These are phyloP conservation scores for Punctularia strigosozonata DNA, from an alignment of 768 basidiomycete genomes.

Conservation along the genomic window DNA sequence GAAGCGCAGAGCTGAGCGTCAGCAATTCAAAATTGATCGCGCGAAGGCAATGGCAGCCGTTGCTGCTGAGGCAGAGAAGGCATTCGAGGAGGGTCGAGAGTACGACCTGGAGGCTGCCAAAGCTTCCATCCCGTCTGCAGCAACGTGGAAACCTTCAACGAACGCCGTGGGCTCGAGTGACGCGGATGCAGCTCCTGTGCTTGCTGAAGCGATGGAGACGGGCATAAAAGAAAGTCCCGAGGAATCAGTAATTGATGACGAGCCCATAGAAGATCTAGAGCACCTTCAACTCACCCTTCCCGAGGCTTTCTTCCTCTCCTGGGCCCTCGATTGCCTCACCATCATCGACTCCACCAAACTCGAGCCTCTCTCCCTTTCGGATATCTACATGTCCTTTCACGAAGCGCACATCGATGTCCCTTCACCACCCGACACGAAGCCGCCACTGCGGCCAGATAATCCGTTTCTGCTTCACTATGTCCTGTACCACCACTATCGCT, in stretches of 20 bases:
- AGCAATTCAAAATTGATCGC: conserved; percentile 88
- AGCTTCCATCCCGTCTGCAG: conserved; percentile 57
- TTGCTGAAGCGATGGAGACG: too few species aligned
- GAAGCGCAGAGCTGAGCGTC: conserved; percentile 75
- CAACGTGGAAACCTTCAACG: conserved; percentile 59
- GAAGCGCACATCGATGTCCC: conserved; percentile 32
- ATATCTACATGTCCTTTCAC: conserved; percentile 61
- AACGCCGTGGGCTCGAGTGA: too few species aligned
- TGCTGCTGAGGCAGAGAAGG: conserved; percentile 65
- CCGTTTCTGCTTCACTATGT: conserved; percentile 87
- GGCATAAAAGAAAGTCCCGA: conserved; percentile 23
- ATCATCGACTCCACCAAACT: conserved; percentile 53
- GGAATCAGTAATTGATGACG: conserved; percentile 31
- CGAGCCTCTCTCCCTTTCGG: conserved; percentile 40
- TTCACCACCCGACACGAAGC: conserved; percentile 16
- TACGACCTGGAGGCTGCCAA: conserved; percentile 45
- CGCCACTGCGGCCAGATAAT: conserved; percentile 58
- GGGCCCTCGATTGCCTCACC: conserved; percentile 75
- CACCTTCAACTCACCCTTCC: conserved; percentile 84
- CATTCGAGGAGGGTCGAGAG: conserved; percentile 62
- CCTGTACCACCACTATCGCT: conserved; percentile 89
- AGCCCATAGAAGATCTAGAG: conserved; percentile 62
- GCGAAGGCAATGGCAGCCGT: conserved; percentile 79
- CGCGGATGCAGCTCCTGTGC: too few species aligned
- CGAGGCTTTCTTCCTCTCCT: conserved; percentile 82